Conservation (phyloP, 129 eudicot species). For the Centaurea solstitialis region DNA sequence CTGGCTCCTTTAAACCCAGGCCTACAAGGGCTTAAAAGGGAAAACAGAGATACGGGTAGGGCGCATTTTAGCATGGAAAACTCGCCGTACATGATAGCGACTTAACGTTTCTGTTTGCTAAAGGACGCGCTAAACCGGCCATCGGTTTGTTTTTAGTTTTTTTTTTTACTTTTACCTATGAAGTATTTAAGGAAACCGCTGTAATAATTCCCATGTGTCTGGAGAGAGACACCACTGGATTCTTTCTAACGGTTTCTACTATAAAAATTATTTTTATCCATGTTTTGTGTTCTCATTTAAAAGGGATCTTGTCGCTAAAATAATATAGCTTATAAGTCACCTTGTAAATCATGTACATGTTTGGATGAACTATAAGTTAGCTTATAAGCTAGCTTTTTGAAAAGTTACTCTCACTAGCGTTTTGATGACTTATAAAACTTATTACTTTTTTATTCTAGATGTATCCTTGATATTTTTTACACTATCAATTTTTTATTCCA, state of each 20-base stretch:
- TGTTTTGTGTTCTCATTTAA: too few species aligned
- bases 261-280: too few species aligned
- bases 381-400: too few species aligned
- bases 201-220: slow-evolving; percentile 40
- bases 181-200: slow-evolving; percentile 26
- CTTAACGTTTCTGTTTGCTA: slow-evolving; percentile 19
- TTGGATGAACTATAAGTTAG: too few species aligned
- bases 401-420: too few species aligned
- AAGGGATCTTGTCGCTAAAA: too few species aligned
- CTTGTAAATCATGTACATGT: too few species aligned
- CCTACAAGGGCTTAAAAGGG: slow-evolving; percentile 24
- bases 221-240: slow-evolving; percentile 23
- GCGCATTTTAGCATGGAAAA: slow-evolving; percentile 43
- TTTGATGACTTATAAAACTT: too few species aligned
- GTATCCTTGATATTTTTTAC: too few species aligned
- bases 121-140: slow-evolving; percentile 40
- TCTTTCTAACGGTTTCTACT: background rate
- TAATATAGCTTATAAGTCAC: too few species aligned
- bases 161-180: background rate
- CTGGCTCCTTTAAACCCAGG: slow-evolving; percentile 21
- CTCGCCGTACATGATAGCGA: slow-evolving; percentile 11
- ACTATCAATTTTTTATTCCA: too few species aligned
- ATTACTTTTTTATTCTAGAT: too few species aligned
- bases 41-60: slow-evolving; percentile 3
- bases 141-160: background rate